These are phyloP conservation scores for Zoysia japonica DNA, from an alignment of 176 grass and related monocot species.

Conservation along the genomic window DNA sequence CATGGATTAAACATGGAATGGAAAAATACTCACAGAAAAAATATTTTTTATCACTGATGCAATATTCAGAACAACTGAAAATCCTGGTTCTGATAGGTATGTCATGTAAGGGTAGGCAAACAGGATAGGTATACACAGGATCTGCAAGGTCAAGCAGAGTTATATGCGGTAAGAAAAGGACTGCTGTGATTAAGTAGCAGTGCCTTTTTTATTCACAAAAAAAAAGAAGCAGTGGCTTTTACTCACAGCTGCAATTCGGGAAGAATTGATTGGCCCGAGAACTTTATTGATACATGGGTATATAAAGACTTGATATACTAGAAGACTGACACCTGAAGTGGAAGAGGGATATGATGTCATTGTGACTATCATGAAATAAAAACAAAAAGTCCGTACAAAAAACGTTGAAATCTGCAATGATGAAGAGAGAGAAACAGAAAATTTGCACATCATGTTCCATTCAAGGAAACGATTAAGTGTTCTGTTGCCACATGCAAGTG, in stretches of 20 bases:
- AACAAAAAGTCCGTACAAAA: too few species aligned
- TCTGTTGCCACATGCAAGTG: background rate
- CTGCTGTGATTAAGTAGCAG: slow-evolving; percentile 7
- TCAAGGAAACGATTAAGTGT: slow-evolving; percentile 1
- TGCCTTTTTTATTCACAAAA: slow-evolving; percentile 47
- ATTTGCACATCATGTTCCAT: background rate
- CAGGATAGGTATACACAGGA: background rate
- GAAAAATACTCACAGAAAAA: slow-evolving; percentile 45
- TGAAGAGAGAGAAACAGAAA: background rate
- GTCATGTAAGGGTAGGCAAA: too few species aligned
- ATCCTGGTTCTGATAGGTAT: too few species aligned
- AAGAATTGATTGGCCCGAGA: too few species aligned
- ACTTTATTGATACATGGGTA: slow-evolving; percentile 30
- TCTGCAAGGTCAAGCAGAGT: slow-evolving; percentile 34
- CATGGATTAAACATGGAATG: background rate
- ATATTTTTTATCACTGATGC: slow-evolving; percentile 49
- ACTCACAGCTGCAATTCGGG: too few species aligned
- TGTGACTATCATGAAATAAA: background rate
- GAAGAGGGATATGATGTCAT: slow-evolving; percentile 11
- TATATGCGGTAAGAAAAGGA: slow-evolving; percentile 11
- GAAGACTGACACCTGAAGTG: slow-evolving; percentile 61
- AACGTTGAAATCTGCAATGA: background rate
- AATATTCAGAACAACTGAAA: too few species aligned
- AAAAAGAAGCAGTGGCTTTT: too few species aligned
- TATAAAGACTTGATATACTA: slow-evolving; percentile 64